Conservation (phyloP, 352 stramenopile genomes). For the Globisporangium solare region DNA sequence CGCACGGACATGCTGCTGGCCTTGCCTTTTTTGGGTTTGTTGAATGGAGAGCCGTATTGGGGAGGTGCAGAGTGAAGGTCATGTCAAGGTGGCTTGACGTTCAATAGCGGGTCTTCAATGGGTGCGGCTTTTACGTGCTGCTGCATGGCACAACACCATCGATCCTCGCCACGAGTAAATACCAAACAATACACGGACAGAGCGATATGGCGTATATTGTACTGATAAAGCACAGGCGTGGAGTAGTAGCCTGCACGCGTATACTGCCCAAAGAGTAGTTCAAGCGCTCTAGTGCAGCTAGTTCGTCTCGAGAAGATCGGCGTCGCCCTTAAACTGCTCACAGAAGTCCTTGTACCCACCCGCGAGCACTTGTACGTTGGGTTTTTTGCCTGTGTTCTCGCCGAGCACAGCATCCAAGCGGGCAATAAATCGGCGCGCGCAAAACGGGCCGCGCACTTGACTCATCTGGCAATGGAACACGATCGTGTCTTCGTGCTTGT, state of each 20-base stretch:
- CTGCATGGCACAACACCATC: too few species aligned
- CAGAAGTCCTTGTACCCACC: conserved; percentile 68
- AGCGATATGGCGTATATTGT: too few species aligned
- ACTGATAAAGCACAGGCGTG: too few species aligned
- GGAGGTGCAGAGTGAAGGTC: neutral
- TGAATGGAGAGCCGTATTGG: neutral
- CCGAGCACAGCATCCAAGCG: conserved; percentile 38
- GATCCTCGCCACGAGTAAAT: too few species aligned
- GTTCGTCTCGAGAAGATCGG: conserved; percentile 41
- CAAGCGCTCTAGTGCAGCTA: neutral
- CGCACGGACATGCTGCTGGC: conserved; percentile 18
- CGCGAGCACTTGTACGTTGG: conserved; percentile 59
- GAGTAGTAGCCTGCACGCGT: too few species aligned
- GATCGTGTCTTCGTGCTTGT: conserved; percentile 51
- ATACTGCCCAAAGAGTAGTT: too few species aligned
- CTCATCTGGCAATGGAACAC: conserved; percentile 88
- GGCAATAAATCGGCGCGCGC: conserved; percentile 64
- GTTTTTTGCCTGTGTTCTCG: conserved; percentile 33
- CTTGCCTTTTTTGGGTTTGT: neutral
- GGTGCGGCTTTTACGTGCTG: too few species aligned
- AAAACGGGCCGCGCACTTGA: conserved; percentile 74
- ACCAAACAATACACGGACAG: too few species aligned
- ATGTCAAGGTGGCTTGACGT: neutral
- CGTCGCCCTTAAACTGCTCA: conserved; percentile 49
- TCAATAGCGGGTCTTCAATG: too few species aligned